These are phyloP conservation scores for Somion occarium DNA, from an alignment of 1,284 basidiomycete genomes.

Conservation along the genomic window DNA sequence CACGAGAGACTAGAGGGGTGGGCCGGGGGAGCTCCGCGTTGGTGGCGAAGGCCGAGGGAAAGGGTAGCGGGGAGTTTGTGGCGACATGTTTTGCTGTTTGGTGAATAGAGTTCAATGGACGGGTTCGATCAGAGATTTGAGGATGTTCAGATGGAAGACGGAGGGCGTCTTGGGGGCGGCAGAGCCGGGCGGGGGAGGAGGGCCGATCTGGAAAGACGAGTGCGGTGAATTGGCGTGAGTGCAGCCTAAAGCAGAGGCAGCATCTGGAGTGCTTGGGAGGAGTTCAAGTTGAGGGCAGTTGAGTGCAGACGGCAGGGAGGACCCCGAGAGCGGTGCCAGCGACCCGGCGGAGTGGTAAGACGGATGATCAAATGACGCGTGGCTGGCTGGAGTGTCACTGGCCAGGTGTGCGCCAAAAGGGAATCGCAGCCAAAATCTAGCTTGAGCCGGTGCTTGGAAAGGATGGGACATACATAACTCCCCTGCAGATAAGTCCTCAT, in stretches of 20 bases:
- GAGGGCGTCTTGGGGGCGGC: neutral
- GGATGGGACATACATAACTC: too few species aligned
- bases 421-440: neutral
- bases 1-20: neutral
- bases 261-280: neutral
- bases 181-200: too few species aligned
- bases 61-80: neutral
- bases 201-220: neutral
- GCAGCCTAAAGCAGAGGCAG: neutral
- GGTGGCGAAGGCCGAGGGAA: neutral
- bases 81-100: too few species aligned
- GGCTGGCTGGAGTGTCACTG: neutral
- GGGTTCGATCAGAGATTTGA: constrained; percentile 2
- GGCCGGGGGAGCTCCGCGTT: neutral
- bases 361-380: constrained; percentile 8
- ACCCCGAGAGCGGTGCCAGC: neutral
- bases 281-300: neutral
- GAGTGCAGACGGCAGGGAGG: neutral
- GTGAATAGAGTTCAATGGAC: neutral
- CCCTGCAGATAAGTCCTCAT: too few species aligned
- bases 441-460: too few species aligned
- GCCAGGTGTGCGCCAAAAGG: neutral
- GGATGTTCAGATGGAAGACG: constrained; percentile 2
- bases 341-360: neutral
- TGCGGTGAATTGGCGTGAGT: constrained; percentile 1